Evolutionary conservation across 129 eudicot genomes (phyloP), one percentile per base, ranked within the genome.

Genomic region (Artemisia argyi): DNA sequence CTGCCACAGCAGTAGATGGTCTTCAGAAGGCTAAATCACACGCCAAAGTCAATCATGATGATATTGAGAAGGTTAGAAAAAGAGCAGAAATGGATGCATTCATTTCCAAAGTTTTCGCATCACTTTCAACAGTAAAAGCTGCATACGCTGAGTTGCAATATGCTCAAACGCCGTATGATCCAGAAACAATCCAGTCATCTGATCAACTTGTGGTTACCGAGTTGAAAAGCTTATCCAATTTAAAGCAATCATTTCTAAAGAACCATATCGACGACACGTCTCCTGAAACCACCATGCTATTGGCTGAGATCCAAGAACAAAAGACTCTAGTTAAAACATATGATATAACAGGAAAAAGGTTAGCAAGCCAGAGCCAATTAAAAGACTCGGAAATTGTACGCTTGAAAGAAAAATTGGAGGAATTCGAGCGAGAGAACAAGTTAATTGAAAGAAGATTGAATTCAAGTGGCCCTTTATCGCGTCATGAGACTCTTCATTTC

Each of bases 121-220:
- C 85, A 50, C 14, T 90, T 28, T 90, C 97, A 7, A 28, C 94
- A 3, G 80, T 90, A 16, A 95, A 95, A 81, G 89, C 99, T 3
- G 88, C 91, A 4, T 95, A 95, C 68, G 89, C 96, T 1, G 78
- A 84, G 60, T 26, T 94, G 78, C 99, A 94, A 78, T 78, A 65
- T 62, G 75, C 97, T 19, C 89, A 94, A 72, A 79, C 81, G 18
- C 99, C 99, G 24, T 90, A 87, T 14, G 89, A 94, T 69, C 77
- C 88, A 9, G 94, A 90, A 47, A 82, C 86, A 26, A 90, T 95
- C 69, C 96, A 90, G 71, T 84, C 88, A 5, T 84, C 96, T n/a
- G 99, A 95, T 73, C 76, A 84, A 50, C 76, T 76, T 24, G 65
- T 95, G 15, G 89, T 90, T 4, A 78, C 86, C 1, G 97, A 95